Conservation (phyloP, 2,329 filamentous ascomycete species). For the Aureobasidium leucospermi region DNA sequence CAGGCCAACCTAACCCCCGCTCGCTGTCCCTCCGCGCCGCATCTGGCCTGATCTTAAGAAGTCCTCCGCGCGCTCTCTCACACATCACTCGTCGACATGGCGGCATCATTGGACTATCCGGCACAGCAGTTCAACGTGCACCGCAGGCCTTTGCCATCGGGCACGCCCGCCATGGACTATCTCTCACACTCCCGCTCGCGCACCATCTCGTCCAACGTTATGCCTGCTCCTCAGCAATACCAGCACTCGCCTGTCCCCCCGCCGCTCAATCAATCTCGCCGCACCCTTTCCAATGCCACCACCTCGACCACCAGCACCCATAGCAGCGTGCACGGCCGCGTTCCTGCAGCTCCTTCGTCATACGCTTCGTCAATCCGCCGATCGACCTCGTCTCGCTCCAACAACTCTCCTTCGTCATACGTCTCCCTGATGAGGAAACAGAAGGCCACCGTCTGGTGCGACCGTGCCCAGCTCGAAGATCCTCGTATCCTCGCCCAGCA, state of each 20-base stretch:
- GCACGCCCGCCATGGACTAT: slow-evolving; percentile 10
- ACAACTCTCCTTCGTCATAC: slow-evolving; percentile 63
- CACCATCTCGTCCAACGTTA: slow-evolving; percentile 25
- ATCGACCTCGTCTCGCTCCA: slow-evolving; percentile 67
- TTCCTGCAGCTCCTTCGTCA: slow-evolving; percentile 39
- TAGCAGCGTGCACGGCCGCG: slow-evolving; percentile 26
- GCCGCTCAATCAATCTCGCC: slow-evolving; percentile 31
- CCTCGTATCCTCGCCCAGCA: slow-evolving; percentile 75
- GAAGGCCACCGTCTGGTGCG: slow-evolving; percentile 98
- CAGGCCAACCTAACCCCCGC: not conserved
- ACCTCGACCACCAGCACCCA: slow-evolving; percentile 52
- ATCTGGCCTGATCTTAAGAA: not conserved
- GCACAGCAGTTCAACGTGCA: slow-evolving; percentile 16
- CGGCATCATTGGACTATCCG: slow-evolving; percentile 17
- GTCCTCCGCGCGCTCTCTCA: not conserved
- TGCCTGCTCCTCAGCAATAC: slow-evolving; percentile 22
- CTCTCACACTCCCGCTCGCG: slow-evolving; percentile 41
- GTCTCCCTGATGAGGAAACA: slow-evolving; percentile 94
- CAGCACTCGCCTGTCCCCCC: slow-evolving; percentile 17
- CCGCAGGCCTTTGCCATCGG: slow-evolving; percentile 17
- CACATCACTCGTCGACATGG: slow-evolving; percentile 15
- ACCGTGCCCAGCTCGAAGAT: slow-evolving; percentile 87
- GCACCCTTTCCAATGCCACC: slow-evolving; percentile 62
- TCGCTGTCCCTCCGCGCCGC: not conserved
- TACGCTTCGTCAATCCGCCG: slow-evolving; percentile 49